phyloP scores from a whole-genome alignment of 2,329 filamentous ascomycete species.

The Sporothrix pseudoabietina region DNA sequence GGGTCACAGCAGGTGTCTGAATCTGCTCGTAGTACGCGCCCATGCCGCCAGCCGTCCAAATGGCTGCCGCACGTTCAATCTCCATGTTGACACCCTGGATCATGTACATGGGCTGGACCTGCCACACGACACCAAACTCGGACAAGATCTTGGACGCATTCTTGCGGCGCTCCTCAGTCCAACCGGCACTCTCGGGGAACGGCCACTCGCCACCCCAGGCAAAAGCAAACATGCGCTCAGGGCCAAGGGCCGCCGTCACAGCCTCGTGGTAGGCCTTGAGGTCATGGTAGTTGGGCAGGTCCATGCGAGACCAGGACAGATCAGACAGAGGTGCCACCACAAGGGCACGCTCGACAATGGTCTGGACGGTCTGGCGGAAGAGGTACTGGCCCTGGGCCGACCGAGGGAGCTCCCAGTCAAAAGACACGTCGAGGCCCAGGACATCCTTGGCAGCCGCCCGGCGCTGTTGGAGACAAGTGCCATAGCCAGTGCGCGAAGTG shows the following conservation, averaged over 20 bases:
- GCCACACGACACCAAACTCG: slow-evolving; percentile 46
- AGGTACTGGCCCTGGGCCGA: slow-evolving; percentile 33
- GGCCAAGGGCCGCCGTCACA: slow-evolving; percentile 28
- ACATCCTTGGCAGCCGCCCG: neutral
- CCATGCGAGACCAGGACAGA: slow-evolving; percentile 33
- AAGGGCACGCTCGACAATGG: slow-evolving; percentile 33
- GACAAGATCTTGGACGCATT: slow-evolving; percentile 39
- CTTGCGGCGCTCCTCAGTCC: slow-evolving; percentile 15
- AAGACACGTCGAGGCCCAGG: slow-evolving; percentile 29
- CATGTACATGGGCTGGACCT: slow-evolving; percentile 47
- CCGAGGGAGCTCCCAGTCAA: slow-evolving; percentile 34
- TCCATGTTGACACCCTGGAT: slow-evolving; percentile 43
- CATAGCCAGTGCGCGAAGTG: neutral
- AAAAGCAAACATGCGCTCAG: slow-evolving; percentile 45
- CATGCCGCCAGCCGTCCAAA: slow-evolving; percentile 43
- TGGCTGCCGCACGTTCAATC: slow-evolving; percentile 42
- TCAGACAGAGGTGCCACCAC: slow-evolving; percentile 29
- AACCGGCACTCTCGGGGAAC: slow-evolving; percentile 34
- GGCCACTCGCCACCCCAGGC: slow-evolving; percentile 45
- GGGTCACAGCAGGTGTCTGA: slow-evolving; percentile 33
- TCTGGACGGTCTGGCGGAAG: slow-evolving; percentile 31
- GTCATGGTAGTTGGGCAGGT: slow-evolving; percentile 40
- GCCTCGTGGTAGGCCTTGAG: slow-evolving; percentile 39
- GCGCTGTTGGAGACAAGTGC: slow-evolving; percentile 13
- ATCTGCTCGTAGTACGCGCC: slow-evolving; percentile 42